Conservation (phyloP, 495 filamentous ascomycete genomes). For the Daldinia vernicosa region DNA sequence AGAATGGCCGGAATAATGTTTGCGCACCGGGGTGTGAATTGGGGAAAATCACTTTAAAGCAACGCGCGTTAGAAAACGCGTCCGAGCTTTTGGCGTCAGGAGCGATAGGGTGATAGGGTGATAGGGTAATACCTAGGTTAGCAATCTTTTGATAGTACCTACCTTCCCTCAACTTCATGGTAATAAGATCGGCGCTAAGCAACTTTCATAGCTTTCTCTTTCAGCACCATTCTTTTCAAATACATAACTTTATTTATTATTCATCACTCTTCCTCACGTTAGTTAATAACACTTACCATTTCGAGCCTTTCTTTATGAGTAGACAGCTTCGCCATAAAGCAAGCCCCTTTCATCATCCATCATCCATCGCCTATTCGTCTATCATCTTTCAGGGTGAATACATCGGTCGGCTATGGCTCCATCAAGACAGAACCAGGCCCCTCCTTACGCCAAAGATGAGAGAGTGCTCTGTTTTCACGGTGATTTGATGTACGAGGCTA, state of each 20-base stretch:
- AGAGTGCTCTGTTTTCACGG: slow-evolving; percentile 96
- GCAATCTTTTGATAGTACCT: background rate
- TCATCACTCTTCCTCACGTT: background rate
- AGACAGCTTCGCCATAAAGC: background rate
- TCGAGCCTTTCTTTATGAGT: background rate
- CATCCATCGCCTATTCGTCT: background rate
- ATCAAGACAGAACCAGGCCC: slow-evolving; percentile 50
- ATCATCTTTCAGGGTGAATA: slow-evolving; percentile 7
- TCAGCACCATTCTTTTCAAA: background rate
- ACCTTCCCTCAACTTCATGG: background rate
- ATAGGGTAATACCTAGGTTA: slow-evolving; percentile 3
- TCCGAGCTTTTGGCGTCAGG: slow-evolving; percentile 27
- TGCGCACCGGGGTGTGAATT: slow-evolving; percentile 24
- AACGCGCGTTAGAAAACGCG: slow-evolving; percentile 41
- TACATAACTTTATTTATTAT: background rate
- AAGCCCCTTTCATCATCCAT: background rate
- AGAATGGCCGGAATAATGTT: background rate
- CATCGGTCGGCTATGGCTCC: slow-evolving; percentile 49
- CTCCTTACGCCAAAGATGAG: slow-evolving; percentile 85
- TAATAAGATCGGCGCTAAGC: slow-evolving; percentile 6
- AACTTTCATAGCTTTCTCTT: slow-evolving; percentile 5
- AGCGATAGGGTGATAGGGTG: slow-evolving; percentile 1
- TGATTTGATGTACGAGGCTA: slow-evolving; percentile 96
- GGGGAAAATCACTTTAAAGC: slow-evolving; percentile 28
- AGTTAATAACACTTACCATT: background rate